A percentile compares a stretch with the other conserved stretches of the same genome.
Evolutionary conservation across 179 eudicot species (phyloP).

Genomic region (Silene coronaria): DNA sequence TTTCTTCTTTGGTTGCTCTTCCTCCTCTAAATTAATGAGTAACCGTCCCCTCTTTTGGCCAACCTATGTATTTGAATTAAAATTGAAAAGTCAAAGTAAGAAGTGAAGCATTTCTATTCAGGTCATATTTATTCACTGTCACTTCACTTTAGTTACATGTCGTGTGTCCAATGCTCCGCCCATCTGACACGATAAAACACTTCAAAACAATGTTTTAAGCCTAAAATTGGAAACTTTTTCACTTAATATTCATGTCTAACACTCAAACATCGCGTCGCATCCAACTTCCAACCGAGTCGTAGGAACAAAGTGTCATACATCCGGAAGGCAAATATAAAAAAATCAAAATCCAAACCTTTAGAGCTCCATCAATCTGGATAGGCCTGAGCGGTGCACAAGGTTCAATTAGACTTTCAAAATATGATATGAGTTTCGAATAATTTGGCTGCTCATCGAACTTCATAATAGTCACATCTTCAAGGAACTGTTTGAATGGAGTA

Average conservation of each 20-base stretch:
- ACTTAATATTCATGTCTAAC: too few relatives aligned
- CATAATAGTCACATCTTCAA: conserved; percentile 80
- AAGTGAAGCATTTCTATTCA: background rate
- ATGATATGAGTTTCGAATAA: conserved; percentile 67
- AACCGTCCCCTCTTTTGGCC: conserved; percentile 81
- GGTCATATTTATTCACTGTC: background rate
- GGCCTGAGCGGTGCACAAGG: conserved; percentile 70
- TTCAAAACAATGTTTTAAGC: too few relatives aligned
- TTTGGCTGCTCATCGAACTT: conserved; percentile 94
- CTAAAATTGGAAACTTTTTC: too few relatives aligned
- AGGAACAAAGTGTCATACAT: background rate
- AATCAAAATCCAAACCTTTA: conserved; percentile 43
- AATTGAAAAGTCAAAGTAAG: background rate
- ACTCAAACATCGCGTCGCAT: too few relatives aligned
- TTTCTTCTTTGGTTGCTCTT: conserved; percentile 92
- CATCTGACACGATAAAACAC: too few relatives aligned
- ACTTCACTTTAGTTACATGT: too few relatives aligned
- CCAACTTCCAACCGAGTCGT: too few relatives aligned
- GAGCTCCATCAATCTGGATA: conserved; percentile 86
- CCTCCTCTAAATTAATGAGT: conserved; percentile 75
- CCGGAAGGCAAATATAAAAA: background rate
- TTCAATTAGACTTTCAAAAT: conserved; percentile 69
- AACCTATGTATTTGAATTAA: conserved; percentile 34
- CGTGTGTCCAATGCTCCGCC: too few relatives aligned
- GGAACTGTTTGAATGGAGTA: conserved; percentile 68